A percentile compares a stretch with the other conserved stretches of the same genome.
phyloP scores from a whole-genome alignment of 805 yeast species.

The Sugiyamaella mastotermitis region DNA sequence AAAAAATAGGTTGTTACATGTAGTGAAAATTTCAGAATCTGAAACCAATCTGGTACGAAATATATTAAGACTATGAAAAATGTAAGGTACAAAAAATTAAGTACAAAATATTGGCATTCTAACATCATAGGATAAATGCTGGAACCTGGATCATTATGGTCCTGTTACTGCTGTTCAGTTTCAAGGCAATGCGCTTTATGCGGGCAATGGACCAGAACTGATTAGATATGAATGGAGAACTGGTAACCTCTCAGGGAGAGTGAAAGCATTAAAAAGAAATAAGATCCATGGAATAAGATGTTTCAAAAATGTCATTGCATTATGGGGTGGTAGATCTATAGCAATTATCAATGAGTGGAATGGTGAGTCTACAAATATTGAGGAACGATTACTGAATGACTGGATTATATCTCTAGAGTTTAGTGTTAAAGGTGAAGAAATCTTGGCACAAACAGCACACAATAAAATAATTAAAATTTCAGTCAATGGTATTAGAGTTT shows the following conservation, averaged over 20 bases:
- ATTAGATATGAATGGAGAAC: conserved; percentile 45
- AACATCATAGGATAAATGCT: too few species aligned
- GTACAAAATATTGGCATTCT: too few species aligned
- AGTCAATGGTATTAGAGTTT: conserved; percentile 24
- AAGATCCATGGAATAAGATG: conserved; percentile 75
- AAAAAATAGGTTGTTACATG: too few species aligned
- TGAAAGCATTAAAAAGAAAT: conserved; percentile 56
- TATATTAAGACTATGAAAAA: too few species aligned
- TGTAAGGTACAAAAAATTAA: too few species aligned
- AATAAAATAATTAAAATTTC: conserved; percentile 50
- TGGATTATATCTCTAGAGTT: conserved; percentile 72
- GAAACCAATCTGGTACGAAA: too few species aligned
- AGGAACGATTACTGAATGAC: conserved; percentile 47
- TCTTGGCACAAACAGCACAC: conserved; percentile 71
- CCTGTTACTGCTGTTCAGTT: conserved; percentile 65
- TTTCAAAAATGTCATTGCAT: conserved; percentile 27
- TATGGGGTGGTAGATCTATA: conserved; percentile 73
- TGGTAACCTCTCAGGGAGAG: conserved; percentile 33
- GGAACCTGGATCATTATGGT: too few species aligned
- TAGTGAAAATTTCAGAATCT: too few species aligned
- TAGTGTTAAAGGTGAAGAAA: conserved; percentile 30
- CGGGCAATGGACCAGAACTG: conserved; percentile 69
- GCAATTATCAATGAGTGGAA: conserved; percentile 32
- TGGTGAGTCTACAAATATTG: conserved; percentile 17
- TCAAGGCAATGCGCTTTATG: conserved; percentile 37